Percentiles rank a stretch among this genome's conserved stretches.
These are phyloP conservation scores for Chalara sp. DNA, from an alignment of 2,329 filamentous ascomycete genomes.

Conservation along the genomic window DNA sequence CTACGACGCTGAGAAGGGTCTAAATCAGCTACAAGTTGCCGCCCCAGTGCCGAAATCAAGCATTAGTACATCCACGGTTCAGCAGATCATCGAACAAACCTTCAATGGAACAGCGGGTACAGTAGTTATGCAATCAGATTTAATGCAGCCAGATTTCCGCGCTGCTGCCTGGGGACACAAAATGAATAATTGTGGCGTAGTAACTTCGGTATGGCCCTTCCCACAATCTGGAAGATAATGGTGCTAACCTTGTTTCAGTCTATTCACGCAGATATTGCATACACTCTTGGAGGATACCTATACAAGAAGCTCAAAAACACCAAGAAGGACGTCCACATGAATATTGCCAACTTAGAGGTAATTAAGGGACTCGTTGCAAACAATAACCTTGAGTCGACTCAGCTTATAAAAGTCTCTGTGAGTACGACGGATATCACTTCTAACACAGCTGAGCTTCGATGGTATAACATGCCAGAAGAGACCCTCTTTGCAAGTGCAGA, in stretches of 20 bases:
- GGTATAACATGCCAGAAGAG: neutral
- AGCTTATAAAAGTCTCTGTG: conserved; percentile 11
- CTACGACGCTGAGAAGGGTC: conserved; percentile 43
- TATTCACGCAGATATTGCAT: conserved; percentile 50
- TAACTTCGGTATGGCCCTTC: conserved; percentile 42
- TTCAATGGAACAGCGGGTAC: conserved; percentile 40
- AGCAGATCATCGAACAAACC: conserved; percentile 46
- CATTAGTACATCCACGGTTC: conserved; percentile 29
- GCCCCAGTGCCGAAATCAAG: conserved; percentile 30
- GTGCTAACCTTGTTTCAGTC: conserved; percentile 43
- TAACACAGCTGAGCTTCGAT: neutral
- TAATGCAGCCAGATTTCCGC: conserved; percentile 46
- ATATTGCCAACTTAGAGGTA: conserved; percentile 63
- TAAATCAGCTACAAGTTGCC: neutral
- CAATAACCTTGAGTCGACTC: conserved; percentile 5
- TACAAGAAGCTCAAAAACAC: conserved; percentile 37
- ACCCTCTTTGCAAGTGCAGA: neutral
- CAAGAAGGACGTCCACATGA: conserved; percentile 52
- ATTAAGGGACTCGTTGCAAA: conserved; percentile 51
- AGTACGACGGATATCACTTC: conserved; percentile 40
- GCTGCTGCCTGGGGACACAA: conserved; percentile 46
- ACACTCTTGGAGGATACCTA: conserved; percentile 59
- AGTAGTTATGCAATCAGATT: conserved; percentile 45
- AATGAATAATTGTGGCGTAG: conserved; percentile 50
- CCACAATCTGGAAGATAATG: conserved; percentile 50